Percentiles rank a stretch among this genome's conserved stretches.
phyloP scores from a whole-genome alignment of 805 yeast species.

The Suhomyces xylopsoci region DNA sequence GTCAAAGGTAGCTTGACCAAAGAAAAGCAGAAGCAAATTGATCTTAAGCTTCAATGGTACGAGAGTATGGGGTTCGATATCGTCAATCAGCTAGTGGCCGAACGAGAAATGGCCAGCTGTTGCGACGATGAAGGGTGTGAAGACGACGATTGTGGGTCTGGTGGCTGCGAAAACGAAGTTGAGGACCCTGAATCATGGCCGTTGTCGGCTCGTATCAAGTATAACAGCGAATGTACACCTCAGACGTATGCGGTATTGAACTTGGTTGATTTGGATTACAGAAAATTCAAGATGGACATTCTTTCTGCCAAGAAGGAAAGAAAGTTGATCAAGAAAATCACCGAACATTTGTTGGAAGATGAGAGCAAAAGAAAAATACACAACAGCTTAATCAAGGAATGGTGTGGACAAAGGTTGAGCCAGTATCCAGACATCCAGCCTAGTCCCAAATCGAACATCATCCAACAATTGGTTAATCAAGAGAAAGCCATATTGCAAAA shows the following conservation, averaged over 20 bases:
- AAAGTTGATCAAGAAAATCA: slow-evolving; percentile 17
- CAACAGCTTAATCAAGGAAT: slow-evolving; percentile 14
- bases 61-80: slow-evolving; percentile 43
- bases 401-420: slow-evolving; percentile 26
- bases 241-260: slow-evolving; percentile 40
- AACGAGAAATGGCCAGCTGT: slow-evolving; percentile 2
- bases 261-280: slow-evolving; percentile 27
- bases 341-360: slow-evolving; percentile 15
- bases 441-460: slow-evolving; percentile 12
- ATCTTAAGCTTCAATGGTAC: slow-evolving; percentile 48
- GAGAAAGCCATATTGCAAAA: slow-evolving; percentile 25
- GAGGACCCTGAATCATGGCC: slow-evolving; percentile 41
- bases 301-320: slow-evolving; percentile 18
- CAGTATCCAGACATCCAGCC: slow-evolving; percentile 13
- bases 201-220: slow-evolving; percentile 36
- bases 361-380: slow-evolving; percentile 5
- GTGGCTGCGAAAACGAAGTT: slow-evolving; percentile 17
- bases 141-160: slow-evolving; percentile 10
- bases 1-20: slow-evolving; percentile 18
- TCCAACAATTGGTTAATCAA: slow-evolving; percentile 18
- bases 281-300: slow-evolving; percentile 22
- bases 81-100: slow-evolving; percentile 24
- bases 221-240: slow-evolving; percentile 43
- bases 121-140: slow-evolving; percentile 6
- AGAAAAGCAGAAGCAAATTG: slow-evolving; percentile 29